These are phyloP conservation scores for Suillus variegatus DNA, from an alignment of 768 basidiomycete species.

Conservation along the genomic window DNA sequence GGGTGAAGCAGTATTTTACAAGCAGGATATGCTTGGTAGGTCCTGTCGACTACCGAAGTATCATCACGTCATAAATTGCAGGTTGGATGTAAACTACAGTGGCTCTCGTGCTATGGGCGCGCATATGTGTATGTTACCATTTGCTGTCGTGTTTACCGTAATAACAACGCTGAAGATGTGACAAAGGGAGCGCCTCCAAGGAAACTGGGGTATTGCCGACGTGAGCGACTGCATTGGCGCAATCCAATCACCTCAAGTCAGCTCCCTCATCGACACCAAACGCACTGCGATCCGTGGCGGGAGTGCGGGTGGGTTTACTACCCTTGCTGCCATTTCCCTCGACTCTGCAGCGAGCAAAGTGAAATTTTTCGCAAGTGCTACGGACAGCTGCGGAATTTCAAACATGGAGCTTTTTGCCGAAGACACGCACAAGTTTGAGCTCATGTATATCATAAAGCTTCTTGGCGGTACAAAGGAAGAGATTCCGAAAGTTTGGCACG, in stretches of 20 bases:
- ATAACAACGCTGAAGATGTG: neutral
- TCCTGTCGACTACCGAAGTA: neutral
- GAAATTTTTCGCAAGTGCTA: constrained; percentile 60
- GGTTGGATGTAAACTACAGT: constrained; percentile 76
- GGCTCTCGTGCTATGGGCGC: constrained; percentile 76
- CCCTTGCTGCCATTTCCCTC: constrained; percentile 47
- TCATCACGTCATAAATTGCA: constrained; percentile 35
- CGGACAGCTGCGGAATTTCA: constrained; percentile 67
- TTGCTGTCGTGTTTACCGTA: neutral
- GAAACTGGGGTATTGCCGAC: constrained; percentile 74
- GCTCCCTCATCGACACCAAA: constrained; percentile 57
- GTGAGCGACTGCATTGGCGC: constrained; percentile 59
- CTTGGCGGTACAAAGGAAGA: constrained; percentile 58
- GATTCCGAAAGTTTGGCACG: constrained; percentile 55
- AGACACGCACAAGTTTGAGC: constrained; percentile 76
- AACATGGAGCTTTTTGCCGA: constrained; percentile 57
- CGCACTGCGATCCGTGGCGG: constrained; percentile 72
- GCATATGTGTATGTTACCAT: constrained; percentile 47
- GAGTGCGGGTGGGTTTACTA: constrained; percentile 75
- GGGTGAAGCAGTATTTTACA: constrained; percentile 64
- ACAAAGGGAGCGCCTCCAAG: constrained; percentile 51
- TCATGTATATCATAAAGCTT: constrained; percentile 57
- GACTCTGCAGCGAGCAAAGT: constrained; percentile 59
- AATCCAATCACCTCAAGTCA: constrained; percentile 41
- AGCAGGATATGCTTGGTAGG: constrained; percentile 68